Conservation (phyloP, 108 stramenopile genomes). For the Seminavis robusta region DNA sequence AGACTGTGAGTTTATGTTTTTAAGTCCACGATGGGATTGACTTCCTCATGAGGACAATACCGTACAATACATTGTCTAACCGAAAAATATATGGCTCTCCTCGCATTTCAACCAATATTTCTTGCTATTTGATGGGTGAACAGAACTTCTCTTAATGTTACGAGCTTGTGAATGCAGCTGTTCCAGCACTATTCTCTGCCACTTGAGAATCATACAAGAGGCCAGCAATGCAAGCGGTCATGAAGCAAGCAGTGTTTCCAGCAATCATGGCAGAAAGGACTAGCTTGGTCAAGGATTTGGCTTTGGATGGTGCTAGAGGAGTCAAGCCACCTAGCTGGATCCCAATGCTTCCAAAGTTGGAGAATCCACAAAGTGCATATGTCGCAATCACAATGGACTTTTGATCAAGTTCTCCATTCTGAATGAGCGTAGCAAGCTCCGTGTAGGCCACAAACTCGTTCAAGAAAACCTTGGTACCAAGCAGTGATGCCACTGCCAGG, state of each 20-base stretch:
- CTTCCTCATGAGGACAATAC: no score
- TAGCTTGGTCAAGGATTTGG: conserved; percentile 10
- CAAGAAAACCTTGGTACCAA: conserved; percentile 14
- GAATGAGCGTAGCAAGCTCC: not conserved
- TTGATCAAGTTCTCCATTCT: not conserved
- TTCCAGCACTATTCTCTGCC: no score
- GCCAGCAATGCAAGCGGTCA: conserved; percentile 24
- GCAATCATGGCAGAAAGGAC: conserved; percentile 22
- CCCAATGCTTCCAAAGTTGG: conserved; percentile 15
- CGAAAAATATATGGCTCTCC: no score
- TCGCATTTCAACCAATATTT: no score
- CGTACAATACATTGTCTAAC: no score
- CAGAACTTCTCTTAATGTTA: no score
- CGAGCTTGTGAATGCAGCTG: no score
- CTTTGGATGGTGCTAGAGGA: conserved; percentile 13
- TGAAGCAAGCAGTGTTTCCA: conserved; percentile 23
- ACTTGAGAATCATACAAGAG: conserved; percentile 24
- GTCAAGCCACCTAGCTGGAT: conserved; percentile 15
- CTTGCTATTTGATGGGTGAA: no score
- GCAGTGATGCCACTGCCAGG: conserved; percentile 3
- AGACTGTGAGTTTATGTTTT: no score
- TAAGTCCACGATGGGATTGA: no score
- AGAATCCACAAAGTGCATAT: conserved; percentile 19
- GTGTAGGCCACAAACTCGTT: conserved; percentile 19
- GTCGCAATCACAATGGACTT: conserved; percentile 13